phyloP scores from a whole-genome alignment of 73 alveolate genomes.

The Paramecium pentaurelia region DNA sequence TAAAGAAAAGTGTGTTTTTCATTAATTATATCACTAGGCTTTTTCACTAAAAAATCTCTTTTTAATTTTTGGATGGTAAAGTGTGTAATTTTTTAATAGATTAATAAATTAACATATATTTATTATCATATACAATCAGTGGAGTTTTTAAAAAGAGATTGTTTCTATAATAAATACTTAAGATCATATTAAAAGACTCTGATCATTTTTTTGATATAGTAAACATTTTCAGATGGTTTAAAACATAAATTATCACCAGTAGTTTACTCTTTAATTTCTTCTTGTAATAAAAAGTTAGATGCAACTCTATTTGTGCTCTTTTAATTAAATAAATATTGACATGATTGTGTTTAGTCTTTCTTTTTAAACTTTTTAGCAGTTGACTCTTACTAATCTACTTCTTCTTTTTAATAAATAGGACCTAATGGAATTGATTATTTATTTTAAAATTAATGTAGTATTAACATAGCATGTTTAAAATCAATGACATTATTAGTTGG shows the following conservation, averaged over 20 bases:
- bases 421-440: slow-evolving; percentile 16
- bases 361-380: neutral
- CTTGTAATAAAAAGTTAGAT: neutral
- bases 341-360: neutral
- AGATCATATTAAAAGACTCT: slow-evolving; percentile 36
- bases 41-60: neutral
- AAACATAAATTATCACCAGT: neutral
- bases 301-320: slow-evolving; percentile 34
- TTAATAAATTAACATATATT: neutral
- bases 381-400: neutral
- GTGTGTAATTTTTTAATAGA: neutral
- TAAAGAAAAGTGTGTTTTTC: neutral
- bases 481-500: neutral
- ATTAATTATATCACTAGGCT: neutral
- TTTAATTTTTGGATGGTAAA: neutral
- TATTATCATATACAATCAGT: neutral
- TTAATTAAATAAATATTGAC: slow-evolving; percentile 33
- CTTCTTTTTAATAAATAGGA: neutral
- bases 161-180: neutral
- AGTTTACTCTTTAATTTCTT: neutral
- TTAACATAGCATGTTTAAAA: neutral
- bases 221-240: slow-evolving; percentile 16
- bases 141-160: slow-evolving; percentile 1
- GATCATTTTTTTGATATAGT: slow-evolving; percentile 4
- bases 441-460: neutral